These are phyloP conservation scores for Penicillium digitatum DNA, from an alignment of 2,329 filamentous ascomycete species.

Conservation along the genomic window DNA sequence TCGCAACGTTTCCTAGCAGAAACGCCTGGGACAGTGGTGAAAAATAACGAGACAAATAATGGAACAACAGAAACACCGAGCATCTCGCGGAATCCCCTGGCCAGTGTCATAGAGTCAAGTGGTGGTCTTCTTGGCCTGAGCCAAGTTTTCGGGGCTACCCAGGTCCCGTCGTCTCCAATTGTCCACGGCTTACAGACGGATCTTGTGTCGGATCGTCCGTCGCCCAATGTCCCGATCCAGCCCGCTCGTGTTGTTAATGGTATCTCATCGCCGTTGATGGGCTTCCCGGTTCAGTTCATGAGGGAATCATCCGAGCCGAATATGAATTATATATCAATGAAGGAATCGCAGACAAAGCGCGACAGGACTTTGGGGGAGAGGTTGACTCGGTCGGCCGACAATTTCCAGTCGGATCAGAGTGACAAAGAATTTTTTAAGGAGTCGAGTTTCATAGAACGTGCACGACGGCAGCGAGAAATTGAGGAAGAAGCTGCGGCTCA, in stretches of 20 bases:
- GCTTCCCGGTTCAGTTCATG: slow-evolving; percentile 31
- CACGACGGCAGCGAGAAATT: slow-evolving; percentile 32
- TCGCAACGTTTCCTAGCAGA: slow-evolving; percentile 45
- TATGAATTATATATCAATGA: slow-evolving; percentile 44
- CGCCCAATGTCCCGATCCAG: slow-evolving; percentile 47
- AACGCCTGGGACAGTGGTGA: slow-evolving; percentile 41
- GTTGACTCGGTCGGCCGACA: slow-evolving; percentile 34
- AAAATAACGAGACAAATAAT: slow-evolving; percentile 30
- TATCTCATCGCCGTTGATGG: slow-evolving; percentile 39
- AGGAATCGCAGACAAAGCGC: slow-evolving; percentile 45
- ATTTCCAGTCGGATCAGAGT: slow-evolving; percentile 34
- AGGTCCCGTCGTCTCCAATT: slow-evolving; percentile 47
- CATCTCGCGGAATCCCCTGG: slow-evolving; percentile 43
- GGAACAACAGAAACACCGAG: slow-evolving; percentile 36
- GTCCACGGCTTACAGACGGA: slow-evolving; percentile 36
- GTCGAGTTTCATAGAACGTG: slow-evolving; percentile 37
- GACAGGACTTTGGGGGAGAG: slow-evolving; percentile 33
- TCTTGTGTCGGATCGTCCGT: slow-evolving; percentile 46
- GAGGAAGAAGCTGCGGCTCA: slow-evolving; percentile 35
- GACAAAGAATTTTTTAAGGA: slow-evolving; percentile 46
- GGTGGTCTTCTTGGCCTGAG: slow-evolving; percentile 45
- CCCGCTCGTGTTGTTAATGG: slow-evolving; percentile 32
- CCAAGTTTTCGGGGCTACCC: slow-evolving; percentile 48
- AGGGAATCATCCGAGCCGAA: slow-evolving; percentile 42
- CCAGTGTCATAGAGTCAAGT: slow-evolving; percentile 33